Evolutionary conservation across 2,329 filamentous ascomycete species (phyloP).

Genomic region (Neopestalotiopsis clavispora): DNA sequence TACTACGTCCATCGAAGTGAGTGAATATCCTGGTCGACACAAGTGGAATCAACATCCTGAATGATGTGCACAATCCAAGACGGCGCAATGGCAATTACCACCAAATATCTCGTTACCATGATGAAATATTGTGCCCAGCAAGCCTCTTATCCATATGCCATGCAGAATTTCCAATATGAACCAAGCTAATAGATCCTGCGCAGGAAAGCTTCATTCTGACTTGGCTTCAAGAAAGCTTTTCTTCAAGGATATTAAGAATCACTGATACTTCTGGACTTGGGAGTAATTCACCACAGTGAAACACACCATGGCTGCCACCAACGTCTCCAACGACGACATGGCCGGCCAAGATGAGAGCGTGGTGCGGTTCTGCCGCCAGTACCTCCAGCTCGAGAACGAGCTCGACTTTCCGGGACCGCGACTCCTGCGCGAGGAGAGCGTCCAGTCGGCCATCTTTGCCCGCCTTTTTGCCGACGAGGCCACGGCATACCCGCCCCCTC

Average conservation of each 20-base stretch:
- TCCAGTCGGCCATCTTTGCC: slow-evolving; percentile 71
- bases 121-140: too few species aligned
- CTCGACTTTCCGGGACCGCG: slow-evolving; percentile 67
- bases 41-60: slow-evolving; percentile 55
- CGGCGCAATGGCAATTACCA: too few species aligned
- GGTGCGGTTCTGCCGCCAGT: slow-evolving; percentile 72
- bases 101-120: too few species aligned
- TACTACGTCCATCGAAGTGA: background rate
- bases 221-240: too few species aligned
- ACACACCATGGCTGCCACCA: background rate
- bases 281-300: background rate
- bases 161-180: too few species aligned
- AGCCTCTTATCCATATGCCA: too few species aligned
- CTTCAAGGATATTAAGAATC: too few species aligned
- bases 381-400: slow-evolving; percentile 73
- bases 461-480: slow-evolving; percentile 67
- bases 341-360: slow-evolving; percentile 22
- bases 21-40: slow-evolving; percentile 49
- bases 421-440: slow-evolving; percentile 61
- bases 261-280: background rate
- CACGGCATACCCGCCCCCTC: slow-evolving; percentile 64
- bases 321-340: slow-evolving; percentile 47
- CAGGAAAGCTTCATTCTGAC: too few species aligned
- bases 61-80: background rate
- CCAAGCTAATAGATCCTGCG: too few species aligned